Percentiles rank a stretch among this genome's conserved stretches.
Conservation (phyloP, 345 rosid genomes). For the Eucalyptus cloeziana region DNA sequence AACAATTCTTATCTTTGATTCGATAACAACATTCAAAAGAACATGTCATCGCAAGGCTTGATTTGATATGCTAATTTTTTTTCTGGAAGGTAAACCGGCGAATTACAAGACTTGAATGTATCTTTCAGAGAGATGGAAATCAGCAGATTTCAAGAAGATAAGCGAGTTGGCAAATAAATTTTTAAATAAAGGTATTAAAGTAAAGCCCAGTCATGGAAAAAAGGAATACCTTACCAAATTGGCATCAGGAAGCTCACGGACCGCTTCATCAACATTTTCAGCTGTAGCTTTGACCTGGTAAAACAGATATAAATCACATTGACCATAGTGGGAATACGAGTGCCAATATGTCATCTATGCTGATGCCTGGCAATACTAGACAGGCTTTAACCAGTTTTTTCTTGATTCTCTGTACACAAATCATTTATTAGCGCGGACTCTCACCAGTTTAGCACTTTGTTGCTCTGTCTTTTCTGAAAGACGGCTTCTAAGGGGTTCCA, state of each 20-base stretch:
- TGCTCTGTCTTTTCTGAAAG: constrained; percentile 73
- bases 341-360: neutral
- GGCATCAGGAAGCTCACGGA: constrained; percentile 97
- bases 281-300: constrained; percentile 93
- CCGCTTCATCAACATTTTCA: constrained; percentile 94
- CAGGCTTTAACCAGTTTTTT: neutral
- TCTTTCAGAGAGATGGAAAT: neutral
- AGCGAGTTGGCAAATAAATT: neutral
- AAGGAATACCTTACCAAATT: constrained; percentile 83
- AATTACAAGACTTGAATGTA: neutral
- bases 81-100: neutral
- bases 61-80: neutral
- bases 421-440: neutral
- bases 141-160: neutral
- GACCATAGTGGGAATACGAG: neutral
- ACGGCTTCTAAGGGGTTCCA: constrained; percentile 74
- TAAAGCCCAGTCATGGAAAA: constrained; percentile 7
- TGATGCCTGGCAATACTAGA: neutral
- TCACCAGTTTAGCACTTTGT: constrained; percentile 71
- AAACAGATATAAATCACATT: neutral
- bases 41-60: neutral
- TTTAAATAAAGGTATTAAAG: neutral
- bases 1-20: neutral
- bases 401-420: neutral
- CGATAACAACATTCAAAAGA: neutral